These are phyloP conservation scores for Yamadazyma dendronema DNA, from an alignment of 1,139 yeast genomes.

Conservation along the genomic window DNA sequence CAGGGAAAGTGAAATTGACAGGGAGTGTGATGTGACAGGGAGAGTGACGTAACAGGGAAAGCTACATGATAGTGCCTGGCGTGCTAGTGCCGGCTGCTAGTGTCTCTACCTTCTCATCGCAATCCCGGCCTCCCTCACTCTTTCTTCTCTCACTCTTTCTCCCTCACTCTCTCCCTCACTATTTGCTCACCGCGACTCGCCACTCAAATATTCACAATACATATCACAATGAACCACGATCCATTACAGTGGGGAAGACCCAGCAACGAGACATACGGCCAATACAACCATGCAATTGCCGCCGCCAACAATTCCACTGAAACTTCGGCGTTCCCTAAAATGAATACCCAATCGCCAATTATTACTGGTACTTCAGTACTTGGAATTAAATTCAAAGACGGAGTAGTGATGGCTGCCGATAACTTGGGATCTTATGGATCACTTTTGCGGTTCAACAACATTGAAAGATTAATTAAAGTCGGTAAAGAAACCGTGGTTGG, in stretches of 20 bases:
- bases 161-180: not conserved
- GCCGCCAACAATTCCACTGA: constrained; percentile 34
- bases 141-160: not conserved
- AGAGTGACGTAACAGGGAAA: no score
- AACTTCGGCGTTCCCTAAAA: constrained; percentile 51
- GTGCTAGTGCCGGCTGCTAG: no score
- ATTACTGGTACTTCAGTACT: constrained; percentile 96
- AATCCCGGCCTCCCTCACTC: not conserved
- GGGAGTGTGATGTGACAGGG: no score
- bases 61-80: no score
- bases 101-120: not conserved
- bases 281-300: constrained; percentile 72
- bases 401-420: constrained; percentile 93
- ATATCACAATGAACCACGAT: constrained; percentile 78
- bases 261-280: constrained; percentile 73
- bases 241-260: constrained; percentile 97
- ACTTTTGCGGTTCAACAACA: constrained; percentile 77
- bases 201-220: constrained; percentile 5
- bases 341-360: constrained; percentile 91
- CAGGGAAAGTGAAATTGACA: no score
- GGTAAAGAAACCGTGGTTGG: constrained; percentile 91
- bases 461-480: constrained; percentile 79
- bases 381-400: constrained; percentile 85
- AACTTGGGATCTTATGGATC: constrained; percentile 94
- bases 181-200: not conserved